phyloP scores from a whole-genome alignment of 257 asterid genomes.

The Ehretia macrophylla region DNA sequence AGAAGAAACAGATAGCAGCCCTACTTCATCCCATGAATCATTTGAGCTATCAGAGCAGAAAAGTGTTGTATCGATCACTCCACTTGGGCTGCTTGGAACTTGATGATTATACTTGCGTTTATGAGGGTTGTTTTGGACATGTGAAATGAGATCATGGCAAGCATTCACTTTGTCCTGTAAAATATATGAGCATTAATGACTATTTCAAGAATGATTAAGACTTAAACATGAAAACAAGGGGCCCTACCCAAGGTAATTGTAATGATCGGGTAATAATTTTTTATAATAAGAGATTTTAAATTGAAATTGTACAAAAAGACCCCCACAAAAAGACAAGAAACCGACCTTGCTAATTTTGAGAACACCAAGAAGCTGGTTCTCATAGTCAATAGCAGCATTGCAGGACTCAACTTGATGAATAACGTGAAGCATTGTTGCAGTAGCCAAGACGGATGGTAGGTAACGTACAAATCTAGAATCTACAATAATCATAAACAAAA shows the following conservation, averaged over 20 bases:
- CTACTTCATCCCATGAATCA: slow-evolving; percentile 31
- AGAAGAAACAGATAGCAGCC: slow-evolving; percentile 18
- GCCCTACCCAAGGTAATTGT: too few species aligned
- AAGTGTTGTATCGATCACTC: slow-evolving; percentile 30
- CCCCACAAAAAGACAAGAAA: slow-evolving; percentile 6
- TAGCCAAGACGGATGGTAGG: slow-evolving; percentile 74
- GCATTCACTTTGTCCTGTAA: slow-evolving; percentile 66
- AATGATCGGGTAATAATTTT: too few species aligned
- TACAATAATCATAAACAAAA: slow-evolving; percentile 9
- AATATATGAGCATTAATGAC: slow-evolving; percentile 14
- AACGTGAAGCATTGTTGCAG: slow-evolving; percentile 84
- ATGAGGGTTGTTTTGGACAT: slow-evolving; percentile 16
- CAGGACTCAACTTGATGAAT: slow-evolving; percentile 54
- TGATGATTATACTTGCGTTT: slow-evolving; percentile 42
- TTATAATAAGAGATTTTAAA: too few species aligned
- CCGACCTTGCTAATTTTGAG: slow-evolving; percentile 70
- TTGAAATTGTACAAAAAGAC: background rate
- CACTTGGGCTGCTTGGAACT: slow-evolving; percentile 31
- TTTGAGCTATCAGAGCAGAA: slow-evolving; percentile 37
- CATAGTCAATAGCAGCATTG: slow-evolving; percentile 47
- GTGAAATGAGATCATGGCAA: slow-evolving; percentile 54
- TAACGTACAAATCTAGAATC: slow-evolving; percentile 64
- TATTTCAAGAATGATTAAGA: too few species aligned
- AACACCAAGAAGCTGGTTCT: slow-evolving; percentile 61
- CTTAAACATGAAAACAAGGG: too few species aligned